Evolutionary conservation across 1,284 basidiomycete species (phyloP).

Genomic region (Neolentinus lepideus): DNA sequence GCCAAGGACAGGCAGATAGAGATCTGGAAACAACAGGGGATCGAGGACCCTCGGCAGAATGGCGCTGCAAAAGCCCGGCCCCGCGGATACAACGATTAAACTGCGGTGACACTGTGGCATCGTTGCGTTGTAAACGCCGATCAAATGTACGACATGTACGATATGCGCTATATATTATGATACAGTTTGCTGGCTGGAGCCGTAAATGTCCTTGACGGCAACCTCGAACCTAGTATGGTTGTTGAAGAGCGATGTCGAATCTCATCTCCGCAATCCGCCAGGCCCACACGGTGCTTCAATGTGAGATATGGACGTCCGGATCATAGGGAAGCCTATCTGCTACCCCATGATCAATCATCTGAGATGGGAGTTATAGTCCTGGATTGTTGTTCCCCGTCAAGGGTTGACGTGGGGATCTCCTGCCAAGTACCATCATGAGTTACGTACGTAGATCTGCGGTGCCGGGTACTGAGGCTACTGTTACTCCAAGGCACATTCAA

Average conservation of each 20-base stretch:
- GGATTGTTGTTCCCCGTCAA: neutral
- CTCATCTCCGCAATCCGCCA: neutral
- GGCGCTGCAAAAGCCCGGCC: slow-evolving; percentile 29
- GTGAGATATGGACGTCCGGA: neutral
- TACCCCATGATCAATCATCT: neutral
- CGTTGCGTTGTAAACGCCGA: neutral
- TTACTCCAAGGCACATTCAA: neutral
- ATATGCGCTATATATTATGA: neutral
- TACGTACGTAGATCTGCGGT: neutral
- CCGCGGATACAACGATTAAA: slow-evolving; percentile 57
- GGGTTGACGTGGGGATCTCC: neutral
- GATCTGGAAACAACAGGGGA: slow-evolving; percentile 55
- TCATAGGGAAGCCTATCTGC: neutral
- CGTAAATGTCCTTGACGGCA: no score
- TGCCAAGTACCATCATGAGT: neutral
- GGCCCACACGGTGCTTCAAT: no score
- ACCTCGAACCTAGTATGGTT: no score
- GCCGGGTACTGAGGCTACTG: neutral
- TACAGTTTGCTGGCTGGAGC: neutral
- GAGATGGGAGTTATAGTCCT: neutral
- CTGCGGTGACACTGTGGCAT: slow-evolving; percentile 2
- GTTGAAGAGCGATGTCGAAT: neutral
- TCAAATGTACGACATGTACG: neutral
- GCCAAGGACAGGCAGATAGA: slow-evolving; percentile 62
- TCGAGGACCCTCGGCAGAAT: slow-evolving; percentile 29